phyloP scores from a whole-genome alignment of 495 filamentous ascomycete genomes.

The Rostrohypoxylon terebratum region DNA sequence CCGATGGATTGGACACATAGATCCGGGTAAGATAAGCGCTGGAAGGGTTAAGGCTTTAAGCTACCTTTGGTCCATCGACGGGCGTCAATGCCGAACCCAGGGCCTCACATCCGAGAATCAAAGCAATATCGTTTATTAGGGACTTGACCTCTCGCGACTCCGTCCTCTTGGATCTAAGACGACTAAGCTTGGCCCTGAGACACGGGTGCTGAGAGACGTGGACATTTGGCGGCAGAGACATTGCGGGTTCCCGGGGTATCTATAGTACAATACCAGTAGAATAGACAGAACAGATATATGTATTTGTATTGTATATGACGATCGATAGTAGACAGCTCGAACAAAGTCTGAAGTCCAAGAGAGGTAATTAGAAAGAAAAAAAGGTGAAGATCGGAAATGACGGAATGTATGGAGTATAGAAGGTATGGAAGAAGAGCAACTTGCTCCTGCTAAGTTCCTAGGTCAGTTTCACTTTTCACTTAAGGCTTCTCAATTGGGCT shows the following conservation, averaged over 20 bases:
- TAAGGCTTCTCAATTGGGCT: background rate
- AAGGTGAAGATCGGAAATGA: background rate
- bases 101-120: slow-evolving; percentile 86
- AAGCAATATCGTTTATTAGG: slow-evolving; percentile 84
- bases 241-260: slow-evolving; percentile 25
- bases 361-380: background rate
- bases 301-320: slow-evolving; percentile 15
- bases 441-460: background rate
- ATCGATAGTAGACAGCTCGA: background rate
- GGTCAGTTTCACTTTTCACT: background rate
- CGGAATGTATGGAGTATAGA: background rate
- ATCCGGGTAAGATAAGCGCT: background rate
- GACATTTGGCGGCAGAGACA: slow-evolving; percentile 73
- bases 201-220: slow-evolving; percentile 90
- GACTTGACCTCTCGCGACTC: slow-evolving; percentile 80
- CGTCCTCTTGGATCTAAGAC: slow-evolving; percentile 79
- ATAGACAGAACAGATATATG: background rate
- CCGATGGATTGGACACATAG: background rate
- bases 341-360: background rate
- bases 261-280: slow-evolving; percentile 4
- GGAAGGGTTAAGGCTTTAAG: background rate
- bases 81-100: slow-evolving; percentile 71
- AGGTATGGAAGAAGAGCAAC: background rate
- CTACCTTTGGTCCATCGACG: slow-evolving; percentile 59
- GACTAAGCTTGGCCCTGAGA: slow-evolving; percentile 86